Base-by-base conservation (phyloP, 345 rosid species). In the Brassica nigra region DNA sequence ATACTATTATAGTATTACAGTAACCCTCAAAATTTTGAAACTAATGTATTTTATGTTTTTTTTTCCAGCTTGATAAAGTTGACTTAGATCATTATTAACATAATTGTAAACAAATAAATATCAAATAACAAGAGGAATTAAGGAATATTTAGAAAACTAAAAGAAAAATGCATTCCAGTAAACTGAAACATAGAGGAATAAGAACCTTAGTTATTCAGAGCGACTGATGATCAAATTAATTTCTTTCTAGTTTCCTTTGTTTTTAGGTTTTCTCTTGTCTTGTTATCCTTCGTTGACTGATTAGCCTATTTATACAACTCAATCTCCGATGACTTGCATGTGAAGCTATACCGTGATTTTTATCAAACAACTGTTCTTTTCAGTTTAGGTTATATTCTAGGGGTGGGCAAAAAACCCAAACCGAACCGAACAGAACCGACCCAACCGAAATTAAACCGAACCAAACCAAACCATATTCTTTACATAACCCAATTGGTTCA, bases 301-400 rank as follows among this genome's bases (percentile, higher is more conserved):
- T 73, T 68, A 70, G 68, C 15, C 3, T 74, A 79, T 79, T 47
- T 74, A 79, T 79, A 79, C 70, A 31, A 59, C 55, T 47, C 70
- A 15, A 59, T 15, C 29, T 33, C 55, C 12, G 0, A 33, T 67
- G 6, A 44, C 70, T 67, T 73, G 69, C 33, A 67, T 47, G 31
- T 67, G 8, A 79, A 73, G 52, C 44, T 73, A 23, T 23, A 71
- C 20, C 16, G 0, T 12, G 16, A 16, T 4, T 62, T 11, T 16
- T 15, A 27, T 69, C 10, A 58, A 30, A 11, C 30, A 44, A 23
- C 28, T 30, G 18, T 31, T 2, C 33, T 52, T 34, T 3, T 11
- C 54, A 54, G 5, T 61, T 42, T 44, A 42, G 16, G 34, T 44
- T 42, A 42, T 42, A 66, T 58, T 76, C 74, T 16, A 18, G 18